Percentiles rank a stretch among this genome's conserved stretches.
Evolutionary conservation across 441 rosid genomes (phyloP).

Genomic region (Biscutella auriculata): DNA sequence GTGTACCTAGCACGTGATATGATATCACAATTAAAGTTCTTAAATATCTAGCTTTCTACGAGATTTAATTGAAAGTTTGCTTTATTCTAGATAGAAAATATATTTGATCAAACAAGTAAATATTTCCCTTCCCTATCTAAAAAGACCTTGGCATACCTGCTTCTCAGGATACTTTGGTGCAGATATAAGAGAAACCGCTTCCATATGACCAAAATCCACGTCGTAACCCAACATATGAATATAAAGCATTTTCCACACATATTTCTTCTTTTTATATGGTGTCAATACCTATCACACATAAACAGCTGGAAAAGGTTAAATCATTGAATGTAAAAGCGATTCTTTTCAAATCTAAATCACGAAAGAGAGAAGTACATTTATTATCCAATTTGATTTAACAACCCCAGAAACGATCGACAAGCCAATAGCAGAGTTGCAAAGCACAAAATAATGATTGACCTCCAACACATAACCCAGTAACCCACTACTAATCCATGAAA

Average conservation of each 20-base stretch:
- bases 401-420: no score
- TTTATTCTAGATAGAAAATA: neutral
- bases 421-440: no score
- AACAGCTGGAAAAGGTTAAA: neutral
- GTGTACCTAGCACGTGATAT: neutral
- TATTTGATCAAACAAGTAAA: neutral
- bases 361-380: no score
- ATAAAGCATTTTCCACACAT: conserved; percentile 99
- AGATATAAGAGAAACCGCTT: conserved; percentile 95
- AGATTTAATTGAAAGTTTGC: neutral
- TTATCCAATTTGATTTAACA: no score
- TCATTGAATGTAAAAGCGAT: neutral
- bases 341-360: neutral
- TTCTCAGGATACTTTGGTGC: conserved; percentile 98
- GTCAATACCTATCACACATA: conserved; percentile 53
- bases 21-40: neutral
- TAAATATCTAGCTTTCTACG: neutral
- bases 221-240: conserved; percentile 93
- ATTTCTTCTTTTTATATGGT: conserved; percentile 95
- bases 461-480: no score
- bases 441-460: neutral
- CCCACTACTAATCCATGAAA: no score
- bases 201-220: conserved; percentile 99
- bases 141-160: conserved; percentile 41
- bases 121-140: neutral